Conservation (phyloP, 2,329 filamentous ascomycete genomes). For the Fusarium sp. region DNA sequence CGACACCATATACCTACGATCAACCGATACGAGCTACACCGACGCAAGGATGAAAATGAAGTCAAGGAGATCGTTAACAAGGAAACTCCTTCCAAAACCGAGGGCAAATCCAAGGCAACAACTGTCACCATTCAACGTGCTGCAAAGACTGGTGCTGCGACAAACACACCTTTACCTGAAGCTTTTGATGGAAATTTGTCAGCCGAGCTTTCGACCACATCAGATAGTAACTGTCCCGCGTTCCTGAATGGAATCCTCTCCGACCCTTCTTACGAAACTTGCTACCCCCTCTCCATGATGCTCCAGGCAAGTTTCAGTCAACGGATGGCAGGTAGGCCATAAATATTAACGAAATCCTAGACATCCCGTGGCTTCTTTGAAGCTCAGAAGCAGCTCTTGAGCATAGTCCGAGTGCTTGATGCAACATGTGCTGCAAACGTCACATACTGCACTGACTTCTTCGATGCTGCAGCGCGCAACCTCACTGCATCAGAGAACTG, state of each 20-base stretch:
- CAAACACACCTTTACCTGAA: constrained; percentile 63
- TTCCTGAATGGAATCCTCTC: constrained; percentile 77
- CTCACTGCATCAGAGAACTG: constrained; percentile 75
- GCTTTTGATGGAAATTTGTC: constrained; percentile 74
- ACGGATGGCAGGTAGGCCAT: no score
- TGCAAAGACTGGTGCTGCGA: constrained; percentile 36
- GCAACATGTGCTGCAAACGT: constrained; percentile 78
- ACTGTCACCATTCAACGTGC: constrained; percentile 42
- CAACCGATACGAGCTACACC: constrained; percentile 22
- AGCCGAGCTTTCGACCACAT: constrained; percentile 68
- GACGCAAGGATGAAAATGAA: constrained; percentile 33
- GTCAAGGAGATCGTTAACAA: constrained; percentile 27
- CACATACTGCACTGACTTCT: constrained; percentile 72
- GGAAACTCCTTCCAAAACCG: constrained; percentile 30
- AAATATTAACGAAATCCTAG: constrained; percentile 55
- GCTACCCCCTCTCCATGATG: constrained; percentile 86
- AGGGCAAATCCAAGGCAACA: constrained; percentile 31
- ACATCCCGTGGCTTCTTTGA: constrained; percentile 89
- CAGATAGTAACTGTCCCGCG: constrained; percentile 66
- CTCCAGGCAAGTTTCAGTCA: constrained; percentile 70
- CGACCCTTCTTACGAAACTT: constrained; percentile 75
- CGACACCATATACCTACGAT: constrained; percentile 13
- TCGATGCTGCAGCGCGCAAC: constrained; percentile 73
- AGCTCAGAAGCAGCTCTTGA: constrained; percentile 75
- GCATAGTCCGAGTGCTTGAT: constrained; percentile 82